Evolutionary conservation across 371 early-diverging fungal genomes (phyloP).

Genomic region (Lichtheimia corymbifera): DNA sequence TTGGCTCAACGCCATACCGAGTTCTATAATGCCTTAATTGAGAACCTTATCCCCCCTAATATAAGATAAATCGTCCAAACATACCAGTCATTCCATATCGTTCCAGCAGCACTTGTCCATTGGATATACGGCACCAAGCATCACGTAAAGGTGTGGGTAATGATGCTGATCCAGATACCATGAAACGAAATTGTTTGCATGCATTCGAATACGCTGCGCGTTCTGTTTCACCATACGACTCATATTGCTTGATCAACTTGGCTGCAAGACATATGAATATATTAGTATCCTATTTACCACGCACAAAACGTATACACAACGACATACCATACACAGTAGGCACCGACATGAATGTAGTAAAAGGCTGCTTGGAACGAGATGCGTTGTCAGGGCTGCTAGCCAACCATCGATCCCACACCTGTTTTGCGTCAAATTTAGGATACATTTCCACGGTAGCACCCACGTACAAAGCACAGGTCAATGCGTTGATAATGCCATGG

Average conservation of each 20-base stretch:
- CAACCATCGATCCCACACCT: conserved; percentile 66
- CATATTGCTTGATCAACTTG: conserved; percentile 56
- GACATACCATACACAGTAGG: conserved; percentile 79
- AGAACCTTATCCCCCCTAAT: too few relatives aligned
- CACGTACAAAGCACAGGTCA: conserved; percentile 61
- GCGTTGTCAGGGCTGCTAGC: conserved; percentile 17
- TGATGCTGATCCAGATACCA: conserved; percentile 80
- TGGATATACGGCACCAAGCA: conserved; percentile 69
- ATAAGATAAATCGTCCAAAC: not conserved
- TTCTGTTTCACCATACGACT: conserved; percentile 25
- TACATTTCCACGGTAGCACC: conserved; percentile 82
- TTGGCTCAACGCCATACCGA: conserved; percentile 88
- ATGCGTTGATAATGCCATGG: conserved; percentile 72
- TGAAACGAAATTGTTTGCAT: conserved; percentile 72
- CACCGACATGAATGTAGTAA: conserved; percentile 85
- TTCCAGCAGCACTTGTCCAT: conserved; percentile 74
- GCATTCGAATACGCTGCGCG: conserved; percentile 41
- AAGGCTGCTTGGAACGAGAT: conserved; percentile 5
- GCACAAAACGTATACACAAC: not conserved
- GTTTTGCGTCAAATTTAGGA: conserved; percentile 61
- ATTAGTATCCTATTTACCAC: not conserved
- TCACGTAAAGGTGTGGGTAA: conserved; percentile 68
- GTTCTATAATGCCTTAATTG: conserved; percentile 42
- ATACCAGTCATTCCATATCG: conserved; percentile 83
- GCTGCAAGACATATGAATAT: conserved; percentile 26